These are phyloP conservation scores for Claviceps paspali DNA, from an alignment of 2,329 filamentous ascomycete species.

Conservation along the genomic window DNA sequence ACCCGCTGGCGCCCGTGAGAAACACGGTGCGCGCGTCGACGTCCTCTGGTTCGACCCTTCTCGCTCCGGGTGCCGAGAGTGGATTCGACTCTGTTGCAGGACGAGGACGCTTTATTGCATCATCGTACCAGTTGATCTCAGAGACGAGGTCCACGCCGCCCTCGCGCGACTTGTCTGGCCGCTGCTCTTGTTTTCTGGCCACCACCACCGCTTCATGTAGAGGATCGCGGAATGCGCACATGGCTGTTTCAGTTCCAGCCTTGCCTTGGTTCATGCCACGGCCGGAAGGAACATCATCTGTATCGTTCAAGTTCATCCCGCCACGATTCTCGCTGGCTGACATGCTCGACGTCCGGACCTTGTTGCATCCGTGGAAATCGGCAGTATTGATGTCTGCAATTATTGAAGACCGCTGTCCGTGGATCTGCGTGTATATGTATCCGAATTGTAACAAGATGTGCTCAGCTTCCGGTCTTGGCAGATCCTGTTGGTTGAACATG, in stretches of 20 bases:
- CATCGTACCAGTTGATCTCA: not conserved
- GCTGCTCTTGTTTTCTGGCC: too few species aligned
- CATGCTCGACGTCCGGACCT: not conserved
- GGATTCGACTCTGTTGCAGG: not conserved
- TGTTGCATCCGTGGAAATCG: not conserved
- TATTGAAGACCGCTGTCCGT: too few species aligned
- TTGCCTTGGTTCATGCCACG: too few species aligned
- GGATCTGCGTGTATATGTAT: not conserved
- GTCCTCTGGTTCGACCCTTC: too few species aligned
- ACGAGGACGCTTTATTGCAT: not conserved
- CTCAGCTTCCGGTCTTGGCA: not conserved
- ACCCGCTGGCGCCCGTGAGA: constrained; percentile 6
- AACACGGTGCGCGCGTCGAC: constrained; percentile 4
- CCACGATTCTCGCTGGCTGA: not conserved
- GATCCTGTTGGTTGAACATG: not conserved
- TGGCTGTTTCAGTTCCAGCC: too few species aligned
- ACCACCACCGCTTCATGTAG: not conserved
- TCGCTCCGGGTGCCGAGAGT: too few species aligned
- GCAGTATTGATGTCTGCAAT: not conserved
- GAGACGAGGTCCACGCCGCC: not conserved
- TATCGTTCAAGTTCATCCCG: not conserved
- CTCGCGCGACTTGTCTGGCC: too few species aligned
- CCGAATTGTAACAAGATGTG: not conserved
- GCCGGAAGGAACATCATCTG: not conserved
- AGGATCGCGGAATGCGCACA: not conserved